phyloP scores from a whole-genome alignment of 1,139 yeast species.

The Saccharomyces hybrid region DNA sequence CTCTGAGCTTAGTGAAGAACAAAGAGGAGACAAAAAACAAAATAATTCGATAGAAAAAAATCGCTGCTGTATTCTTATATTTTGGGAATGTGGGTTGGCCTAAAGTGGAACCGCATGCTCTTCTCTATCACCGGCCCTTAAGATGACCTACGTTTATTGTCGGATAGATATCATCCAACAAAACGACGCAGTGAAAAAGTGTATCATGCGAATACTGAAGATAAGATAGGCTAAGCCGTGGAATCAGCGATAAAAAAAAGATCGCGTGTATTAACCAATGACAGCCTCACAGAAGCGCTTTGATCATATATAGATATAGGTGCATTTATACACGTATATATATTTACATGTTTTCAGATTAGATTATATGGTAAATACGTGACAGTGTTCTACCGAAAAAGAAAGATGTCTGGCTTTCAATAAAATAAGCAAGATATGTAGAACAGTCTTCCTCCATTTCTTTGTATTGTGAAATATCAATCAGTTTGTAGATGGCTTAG shows the following conservation, averaged over 20 bases:
- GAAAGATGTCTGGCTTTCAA: neutral
- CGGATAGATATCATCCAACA: neutral
- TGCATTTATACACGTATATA: neutral
- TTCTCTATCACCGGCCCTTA: neutral
- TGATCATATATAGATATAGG: neutral
- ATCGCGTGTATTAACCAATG: neutral
- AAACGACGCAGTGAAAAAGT: neutral
- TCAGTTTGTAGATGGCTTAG: neutral
- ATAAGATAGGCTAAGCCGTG: neutral
- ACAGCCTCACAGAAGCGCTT: neutral
- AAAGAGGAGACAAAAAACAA: neutral
- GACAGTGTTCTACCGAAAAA: neutral
- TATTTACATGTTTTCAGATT: neutral
- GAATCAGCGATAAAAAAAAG: neutral
- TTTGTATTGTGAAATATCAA: neutral
- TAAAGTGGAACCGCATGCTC: neutral
- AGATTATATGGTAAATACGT: neutral
- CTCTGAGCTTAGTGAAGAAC: neutral
- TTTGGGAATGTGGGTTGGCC: neutral
- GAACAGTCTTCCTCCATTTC: neutral
- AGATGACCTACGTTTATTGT: neutral
- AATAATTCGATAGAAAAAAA: neutral
- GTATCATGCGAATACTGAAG: neutral
- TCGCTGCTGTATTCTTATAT: neutral
- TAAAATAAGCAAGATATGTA: neutral